Evolutionary conservation across 495 filamentous ascomycete genomes (phyloP).

Genomic region (Aspergillus saccharolyticus): DNA sequence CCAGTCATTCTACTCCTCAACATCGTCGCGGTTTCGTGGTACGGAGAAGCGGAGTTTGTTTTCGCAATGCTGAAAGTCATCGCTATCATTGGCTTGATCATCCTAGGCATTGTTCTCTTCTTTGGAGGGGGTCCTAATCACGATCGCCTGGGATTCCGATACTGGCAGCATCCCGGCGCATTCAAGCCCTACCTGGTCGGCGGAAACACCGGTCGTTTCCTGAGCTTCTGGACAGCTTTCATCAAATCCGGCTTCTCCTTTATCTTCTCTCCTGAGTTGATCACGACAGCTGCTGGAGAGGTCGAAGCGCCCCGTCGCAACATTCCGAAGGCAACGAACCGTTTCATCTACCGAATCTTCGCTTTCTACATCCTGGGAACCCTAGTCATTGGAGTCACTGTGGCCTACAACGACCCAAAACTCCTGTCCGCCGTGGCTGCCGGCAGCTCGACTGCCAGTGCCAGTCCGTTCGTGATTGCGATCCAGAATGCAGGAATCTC

Average conservation of each 20-base stretch:
- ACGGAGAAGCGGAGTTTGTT: constrained; percentile 71
- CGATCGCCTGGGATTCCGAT: constrained; percentile 63
- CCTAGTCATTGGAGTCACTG: constrained; percentile 50
- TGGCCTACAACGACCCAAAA: constrained; percentile 44
- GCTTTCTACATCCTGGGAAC: constrained; percentile 66
- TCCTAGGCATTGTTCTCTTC: constrained; percentile 62
- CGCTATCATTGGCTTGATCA: constrained; percentile 64
- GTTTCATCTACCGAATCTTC: constrained; percentile 78
- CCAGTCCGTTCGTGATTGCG: constrained; percentile 54
- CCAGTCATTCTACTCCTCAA: constrained; percentile 60
- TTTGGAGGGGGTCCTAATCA: constrained; percentile 59
- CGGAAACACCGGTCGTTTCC: constrained; percentile 33
- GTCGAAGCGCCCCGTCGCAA: constrained; percentile 68
- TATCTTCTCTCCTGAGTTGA: constrained; percentile 64
- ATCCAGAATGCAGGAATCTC: constrained; percentile 57
- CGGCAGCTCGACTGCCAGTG: constrained; percentile 38
- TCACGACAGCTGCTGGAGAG: constrained; percentile 77
- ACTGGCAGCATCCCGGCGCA: constrained; percentile 65
- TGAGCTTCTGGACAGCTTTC: constrained; percentile 39
- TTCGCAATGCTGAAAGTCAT: constrained; percentile 72
- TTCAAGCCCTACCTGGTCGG: constrained; percentile 50
- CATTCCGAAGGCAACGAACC: constrained; percentile 70
- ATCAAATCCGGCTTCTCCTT: constrained; percentile 47
- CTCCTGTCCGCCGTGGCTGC: constrained; percentile 48
- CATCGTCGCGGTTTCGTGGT: constrained; percentile 61